phyloP scores from a whole-genome alignment of 2,329 filamentous ascomycete species.

The Venturia effusa region DNA sequence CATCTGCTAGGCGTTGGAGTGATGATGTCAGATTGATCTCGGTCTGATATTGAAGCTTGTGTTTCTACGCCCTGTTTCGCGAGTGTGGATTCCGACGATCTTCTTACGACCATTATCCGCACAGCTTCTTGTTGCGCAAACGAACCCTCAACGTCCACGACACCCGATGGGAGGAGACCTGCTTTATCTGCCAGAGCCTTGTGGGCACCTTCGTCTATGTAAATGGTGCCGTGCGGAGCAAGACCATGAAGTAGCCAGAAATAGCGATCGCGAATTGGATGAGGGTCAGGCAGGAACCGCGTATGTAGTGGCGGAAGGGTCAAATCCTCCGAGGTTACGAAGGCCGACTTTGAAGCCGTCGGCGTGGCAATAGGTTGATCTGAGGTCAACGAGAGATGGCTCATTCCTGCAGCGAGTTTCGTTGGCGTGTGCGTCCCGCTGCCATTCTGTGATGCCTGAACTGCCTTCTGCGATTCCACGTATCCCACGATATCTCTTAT shows the following conservation, averaged over 20 bases:
- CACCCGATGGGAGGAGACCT: slow-evolving; percentile 78
- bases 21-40: neutral
- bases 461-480: slow-evolving; percentile 41
- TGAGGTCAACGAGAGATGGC: slow-evolving; percentile 14
- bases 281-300: slow-evolving; percentile 73
- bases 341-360: slow-evolving; percentile 17
- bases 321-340: slow-evolving; percentile 13
- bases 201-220: slow-evolving; percentile 85
- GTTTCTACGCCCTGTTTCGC: slow-evolving; percentile 13
- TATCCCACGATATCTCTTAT: slow-evolving; percentile 79
- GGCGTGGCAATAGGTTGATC: slow-evolving; percentile 23
- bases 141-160: slow-evolving; percentile 75
- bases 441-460: slow-evolving; percentile 16
- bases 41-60: slow-evolving; percentile 10
- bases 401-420: slow-evolving; percentile 14
- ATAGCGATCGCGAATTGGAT: slow-evolving; percentile 82
- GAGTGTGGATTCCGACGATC: slow-evolving; percentile 23
- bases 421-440: slow-evolving; percentile 10
- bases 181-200: slow-evolving; percentile 72
- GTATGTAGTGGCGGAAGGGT: slow-evolving; percentile 60
- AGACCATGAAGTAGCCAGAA: slow-evolving; percentile 97
- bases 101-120: slow-evolving; percentile 68
- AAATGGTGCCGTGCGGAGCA: slow-evolving; percentile 79
- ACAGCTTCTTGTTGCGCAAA: slow-evolving; percentile 93
- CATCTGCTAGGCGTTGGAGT: neutral